Evolutionary conservation across 2,329 filamentous ascomycete species (phyloP), one percentile per base, ranked within the genome.

Genomic region (Plenodomus biglobosus): DNA sequence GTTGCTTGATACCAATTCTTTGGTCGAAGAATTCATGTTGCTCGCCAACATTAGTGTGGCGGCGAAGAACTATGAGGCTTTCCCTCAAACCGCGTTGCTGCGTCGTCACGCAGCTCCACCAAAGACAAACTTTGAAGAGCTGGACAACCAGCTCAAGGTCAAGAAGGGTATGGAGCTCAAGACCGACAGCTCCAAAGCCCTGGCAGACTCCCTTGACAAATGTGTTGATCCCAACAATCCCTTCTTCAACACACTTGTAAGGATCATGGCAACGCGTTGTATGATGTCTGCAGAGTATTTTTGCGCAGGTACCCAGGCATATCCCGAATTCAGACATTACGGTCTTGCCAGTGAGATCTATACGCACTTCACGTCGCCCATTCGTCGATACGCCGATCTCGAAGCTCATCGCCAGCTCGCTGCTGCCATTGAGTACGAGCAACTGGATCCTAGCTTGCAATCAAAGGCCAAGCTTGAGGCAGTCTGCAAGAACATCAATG

Each of bases 261-360:
- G 94, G 69, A 96, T 99, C 75, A 88, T 99, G 78, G 94, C 94
- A 8, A 99, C 94, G 8, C 87, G 94, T 18, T 99, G 94, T 81
- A 99, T 99, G 94, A 96, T 96, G 80, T 94, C 90, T 44, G 94
- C 94, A 53, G 94, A 99, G 75, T 99, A 99, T 76, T 99, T 99
- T 75, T 94, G 89, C 75, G 89, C 92, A 0, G 94, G 94, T 51
- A 92, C 91, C 6, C 91, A 96, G 70, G 85, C 92, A 0, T 92
- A 94, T 70, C 87, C 90, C 0, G 94, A 97, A 70, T 99, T 96
- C 80, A 85, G 90, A 43, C 95, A 99, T 76, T 99, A 99, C 73
- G 94, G 94, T 59, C 85, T 99, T 30, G 95, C 95, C 0, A 91
- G 88, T 3, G 89, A 95, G 65, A 99, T 99, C 70, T 99, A 99